phyloP scores from a whole-genome alignment of 306 rosid genomes.

The Betula pendula region DNA sequence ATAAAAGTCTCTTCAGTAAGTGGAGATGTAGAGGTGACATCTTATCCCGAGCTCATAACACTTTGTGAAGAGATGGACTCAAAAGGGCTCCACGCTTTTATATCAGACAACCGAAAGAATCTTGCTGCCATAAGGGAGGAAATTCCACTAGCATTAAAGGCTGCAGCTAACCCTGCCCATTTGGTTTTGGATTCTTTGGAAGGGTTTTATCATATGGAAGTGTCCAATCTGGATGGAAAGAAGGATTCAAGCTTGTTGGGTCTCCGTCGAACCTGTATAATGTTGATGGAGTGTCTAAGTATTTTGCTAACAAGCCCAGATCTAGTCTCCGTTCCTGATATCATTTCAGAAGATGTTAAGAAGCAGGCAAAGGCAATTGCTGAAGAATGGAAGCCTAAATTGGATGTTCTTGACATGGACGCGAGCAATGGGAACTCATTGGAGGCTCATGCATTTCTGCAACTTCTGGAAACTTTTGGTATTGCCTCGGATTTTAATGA shows the following conservation, averaged over 20 bases:
- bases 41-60: conserved; percentile 72
- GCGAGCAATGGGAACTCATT: conserved; percentile 93
- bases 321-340: conserved; percentile 41
- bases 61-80: conserved; percentile 87
- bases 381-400: conserved; percentile 91
- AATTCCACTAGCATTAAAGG: conserved; percentile 78
- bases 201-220: conserved; percentile 73
- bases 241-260: conserved; percentile 91
- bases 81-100: conserved; percentile 85
- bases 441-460: conserved; percentile 99
- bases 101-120: conserved; percentile 92
- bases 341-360: conserved; percentile 69
- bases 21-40: conserved; percentile 46
- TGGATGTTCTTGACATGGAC: conserved; percentile 89
- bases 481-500: conserved; percentile 85
- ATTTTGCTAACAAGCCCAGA: conserved; percentile 53
- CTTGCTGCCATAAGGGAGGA: conserved; percentile 92
- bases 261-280: conserved; percentile 90
- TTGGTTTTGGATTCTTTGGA: conserved; percentile 83
- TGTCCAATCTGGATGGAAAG: conserved; percentile 70
- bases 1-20: conserved; percentile 48
- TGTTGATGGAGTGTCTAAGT: conserved; percentile 97
- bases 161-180: conserved; percentile 78
- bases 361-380: conserved; percentile 72
- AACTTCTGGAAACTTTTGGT: conserved; percentile 80